Base-by-base conservation (phyloP, 495 filamentous ascomycete species). In the Trichocladium antarcticum region DNA sequence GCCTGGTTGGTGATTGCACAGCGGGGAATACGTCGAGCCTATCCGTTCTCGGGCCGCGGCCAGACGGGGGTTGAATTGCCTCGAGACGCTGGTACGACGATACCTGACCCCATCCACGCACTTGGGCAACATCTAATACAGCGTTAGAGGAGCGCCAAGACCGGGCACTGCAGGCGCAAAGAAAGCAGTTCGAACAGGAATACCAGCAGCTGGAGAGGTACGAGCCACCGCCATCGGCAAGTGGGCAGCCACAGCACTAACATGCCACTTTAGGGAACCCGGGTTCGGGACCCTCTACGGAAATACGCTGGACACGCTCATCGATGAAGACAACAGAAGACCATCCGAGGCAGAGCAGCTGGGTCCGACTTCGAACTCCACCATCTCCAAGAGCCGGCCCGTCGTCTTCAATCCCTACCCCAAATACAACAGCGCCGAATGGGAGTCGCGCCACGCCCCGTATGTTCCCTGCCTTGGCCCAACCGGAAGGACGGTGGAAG, bases 351-450 rank as follows among this genome's bases (percentile, higher is more conserved):
- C 57, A 42, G 56, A 38, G 31, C 43, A 61, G 45, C 53, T 73
- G 22, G 60, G 48, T 7, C 42, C 44, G 1, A 47, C 51, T 29
- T 47, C 45, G 11, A 55, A 56, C 9, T 42, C 36, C 16, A 45
- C 54, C 0, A 61, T 56, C 20, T 71, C 60, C 48, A 67, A 37
- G 34, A 50, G 65, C 14, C 50, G 53, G 14, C 61, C 67, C 1
- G 68, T 65, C 39, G 48, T 62, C 27, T 76, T 73, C 54, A 68
- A 72, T 46, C 73, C 73, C 0, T 77, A 76, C 49, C 71, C 73
- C 0, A 61, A 69, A 14, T 71, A 74, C 54, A 70, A 71, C 41
- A 57, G 62, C 39, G 52, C 61, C 1, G 52, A 50, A 1, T 72
- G 66, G 64, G 44, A 50, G 17, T 31, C 52, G 7, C 31, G 22